Evolutionary conservation across 108 stramenopile species (phyloP).

Genomic region (Cyclostephanos invisitatus): DNA sequence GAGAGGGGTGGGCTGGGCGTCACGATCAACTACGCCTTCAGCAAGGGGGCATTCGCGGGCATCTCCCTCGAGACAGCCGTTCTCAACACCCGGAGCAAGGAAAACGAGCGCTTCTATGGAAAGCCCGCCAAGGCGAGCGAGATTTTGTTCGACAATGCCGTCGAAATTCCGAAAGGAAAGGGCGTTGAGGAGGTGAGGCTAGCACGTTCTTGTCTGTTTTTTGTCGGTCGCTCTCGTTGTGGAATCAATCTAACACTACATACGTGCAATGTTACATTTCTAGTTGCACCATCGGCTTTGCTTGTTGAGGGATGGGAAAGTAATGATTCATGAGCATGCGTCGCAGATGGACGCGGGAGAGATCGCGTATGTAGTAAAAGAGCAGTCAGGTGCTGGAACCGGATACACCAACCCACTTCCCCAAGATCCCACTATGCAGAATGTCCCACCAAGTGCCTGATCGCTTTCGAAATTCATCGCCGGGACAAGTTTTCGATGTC

Average conservation of each 20-base stretch:
- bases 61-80: constrained; percentile 73
- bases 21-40: constrained; percentile 55
- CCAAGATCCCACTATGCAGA: no score
- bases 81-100: constrained; percentile 53
- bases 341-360: neutral
- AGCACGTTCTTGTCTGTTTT: neutral
- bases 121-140: constrained; percentile 37
- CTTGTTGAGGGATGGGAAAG: constrained; percentile 30
- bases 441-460: no score
- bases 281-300: constrained; percentile 30
- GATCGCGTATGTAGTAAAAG: neutral
- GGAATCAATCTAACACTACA: constrained; percentile 5
- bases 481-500: neutral
- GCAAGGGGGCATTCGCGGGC: constrained; percentile 70
- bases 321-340: constrained; percentile 11
- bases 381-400: neutral
- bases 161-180: constrained; percentile 46
- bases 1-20: constrained; percentile 26
- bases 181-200: constrained; percentile 24
- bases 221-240: neutral
- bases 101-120: constrained; percentile 75
- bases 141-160: constrained; percentile 39
- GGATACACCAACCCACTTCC: no score
- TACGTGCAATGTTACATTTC: neutral
- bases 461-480: no score